Percentiles rank a stretch among this genome's conserved stretches.
Conservation (phyloP, 805 yeast genomes). For the Candida berthetii region DNA sequence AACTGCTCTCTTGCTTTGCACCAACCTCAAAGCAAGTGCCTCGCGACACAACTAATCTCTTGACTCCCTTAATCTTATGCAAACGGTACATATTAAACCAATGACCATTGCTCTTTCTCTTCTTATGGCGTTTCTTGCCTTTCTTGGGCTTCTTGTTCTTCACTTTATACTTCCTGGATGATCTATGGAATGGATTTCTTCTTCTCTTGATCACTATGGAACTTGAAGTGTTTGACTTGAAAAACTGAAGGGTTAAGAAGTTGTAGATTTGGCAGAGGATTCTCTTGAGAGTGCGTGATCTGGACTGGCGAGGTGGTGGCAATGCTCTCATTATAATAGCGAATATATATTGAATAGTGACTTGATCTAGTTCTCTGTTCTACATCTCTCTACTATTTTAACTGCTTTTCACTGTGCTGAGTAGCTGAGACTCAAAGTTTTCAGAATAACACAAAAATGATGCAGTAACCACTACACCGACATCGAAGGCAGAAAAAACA, state of each 20-base stretch:
- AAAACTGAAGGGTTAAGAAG: conserved; percentile 11
- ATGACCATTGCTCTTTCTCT: not conserved
- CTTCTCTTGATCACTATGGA: conserved; percentile 12
- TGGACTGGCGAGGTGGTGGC: conserved; percentile 20
- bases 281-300: conserved; percentile 10
- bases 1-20: too few species aligned
- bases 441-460: too few species aligned
- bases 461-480: not conserved
- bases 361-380: too few species aligned
- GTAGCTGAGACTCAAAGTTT: too few species aligned
- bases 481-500: too few species aligned
- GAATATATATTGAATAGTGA: not conserved
- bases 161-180: conserved; percentile 15
- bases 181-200: conserved; percentile 16
- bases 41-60: not conserved
- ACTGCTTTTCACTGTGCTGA: too few species aligned
- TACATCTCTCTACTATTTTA: too few species aligned
- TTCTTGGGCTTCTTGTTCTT: conserved; percentile 2
- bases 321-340: conserved; percentile 15
- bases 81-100: not conserved
- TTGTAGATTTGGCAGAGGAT: conserved; percentile 10
- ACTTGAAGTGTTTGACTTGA: conserved; percentile 3
- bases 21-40: not conserved
- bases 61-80: not conserved
- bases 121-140: too few species aligned